Evolutionary conservation across 768 basidiomycete species (phyloP), one percentile per base, ranked within the genome.

Genomic region (Rhizopogon sp.): DNA sequence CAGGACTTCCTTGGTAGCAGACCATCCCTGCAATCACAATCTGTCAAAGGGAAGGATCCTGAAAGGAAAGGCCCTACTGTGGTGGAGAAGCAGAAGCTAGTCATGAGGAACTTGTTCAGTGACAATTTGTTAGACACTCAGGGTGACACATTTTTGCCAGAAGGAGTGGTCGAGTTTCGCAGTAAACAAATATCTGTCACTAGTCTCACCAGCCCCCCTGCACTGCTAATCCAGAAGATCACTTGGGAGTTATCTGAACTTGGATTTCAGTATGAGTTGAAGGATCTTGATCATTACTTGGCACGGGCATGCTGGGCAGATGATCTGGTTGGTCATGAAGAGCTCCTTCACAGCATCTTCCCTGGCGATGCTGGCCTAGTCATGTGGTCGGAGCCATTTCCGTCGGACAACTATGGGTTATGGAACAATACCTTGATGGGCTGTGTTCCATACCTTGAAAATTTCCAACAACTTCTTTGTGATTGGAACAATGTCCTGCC

Each of bases 241-340:
- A 40, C 63, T 1, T 67, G 63, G 66, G 59, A 64, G 33, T 28
- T 66, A 0, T 53, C 56, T 6, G 58, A 67, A 39, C 52, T 60
- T 6, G 60, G 62, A 28, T 67, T 67, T 37, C 5, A 29, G 2
- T 61, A 60, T 22, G 58, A 67, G 33, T 53, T 66, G 2, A 14
- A 51, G 22, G 57, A 58, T 2, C 57, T 67, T 0, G 60, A 66
- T 25, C 14, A 11, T 6, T 14, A 43, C 43, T 45, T 45, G 43
- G 43, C 43, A 11, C 14, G 8, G 43, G 16, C 5, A 45, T 0
- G 2, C 5, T 45, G 43, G 43, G n/a, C 1, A 0, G 3, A 29
- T 29, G 28, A 45, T 45, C 1, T 28, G 1, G 22, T 39, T 6
- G 50, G 43, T 31, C n/a, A 3, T 1, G 6, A 43, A 13, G 14